phyloP scores from a whole-genome alignment of 352 stramenopile species.

The Phytophthora syringae region DNA sequence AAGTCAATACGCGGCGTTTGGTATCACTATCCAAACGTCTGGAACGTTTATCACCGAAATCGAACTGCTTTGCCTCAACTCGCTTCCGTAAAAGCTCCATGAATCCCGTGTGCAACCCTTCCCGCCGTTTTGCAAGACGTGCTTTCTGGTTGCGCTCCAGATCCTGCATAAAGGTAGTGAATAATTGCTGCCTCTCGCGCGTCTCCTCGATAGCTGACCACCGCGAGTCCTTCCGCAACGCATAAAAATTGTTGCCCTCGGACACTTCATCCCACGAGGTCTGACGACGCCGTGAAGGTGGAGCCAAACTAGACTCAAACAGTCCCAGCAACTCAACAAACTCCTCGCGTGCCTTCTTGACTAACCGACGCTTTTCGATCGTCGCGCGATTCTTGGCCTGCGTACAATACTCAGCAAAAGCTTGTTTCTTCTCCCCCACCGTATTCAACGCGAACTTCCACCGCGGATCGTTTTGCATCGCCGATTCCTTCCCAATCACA shows the following conservation, averaged over 20 bases:
- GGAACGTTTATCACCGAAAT: constrained; percentile 18
- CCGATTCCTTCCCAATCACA: constrained; percentile 59
- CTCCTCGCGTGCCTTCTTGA: constrained; percentile 80
- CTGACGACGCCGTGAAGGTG: constrained; percentile 21
- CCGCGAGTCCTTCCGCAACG: constrained; percentile 66
- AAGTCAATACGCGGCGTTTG: constrained; percentile 52
- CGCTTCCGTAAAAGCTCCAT: constrained; percentile 46
- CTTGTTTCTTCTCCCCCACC: constrained; percentile 86
- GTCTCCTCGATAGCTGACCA: constrained; percentile 68
- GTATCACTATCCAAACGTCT: constrained; percentile 48
- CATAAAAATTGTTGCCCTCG: constrained; percentile 56
- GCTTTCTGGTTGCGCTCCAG: constrained; percentile 61
- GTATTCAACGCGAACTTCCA: constrained; percentile 74
- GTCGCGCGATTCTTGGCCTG: constrained; percentile 71
- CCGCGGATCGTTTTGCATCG: constrained; percentile 57
- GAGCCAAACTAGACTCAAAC: constrained; percentile 53
- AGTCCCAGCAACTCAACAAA: constrained; percentile 72
- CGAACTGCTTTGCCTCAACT: constrained; percentile 40
- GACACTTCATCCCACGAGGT: constrained; percentile 60
- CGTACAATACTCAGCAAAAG: constrained; percentile 83
- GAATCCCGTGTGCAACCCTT: constrained; percentile 52
- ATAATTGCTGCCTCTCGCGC: constrained; percentile 76
- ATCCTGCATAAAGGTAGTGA: constrained; percentile 72
- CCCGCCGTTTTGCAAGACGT: constrained; percentile 44
- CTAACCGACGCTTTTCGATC: constrained; percentile 67